A percentile compares a stretch with the other conserved stretches of the same genome.
These are phyloP conservation scores for Macrotyloma uniflorum DNA, from an alignment of 306 rosid genomes.

Conservation along the genomic window DNA sequence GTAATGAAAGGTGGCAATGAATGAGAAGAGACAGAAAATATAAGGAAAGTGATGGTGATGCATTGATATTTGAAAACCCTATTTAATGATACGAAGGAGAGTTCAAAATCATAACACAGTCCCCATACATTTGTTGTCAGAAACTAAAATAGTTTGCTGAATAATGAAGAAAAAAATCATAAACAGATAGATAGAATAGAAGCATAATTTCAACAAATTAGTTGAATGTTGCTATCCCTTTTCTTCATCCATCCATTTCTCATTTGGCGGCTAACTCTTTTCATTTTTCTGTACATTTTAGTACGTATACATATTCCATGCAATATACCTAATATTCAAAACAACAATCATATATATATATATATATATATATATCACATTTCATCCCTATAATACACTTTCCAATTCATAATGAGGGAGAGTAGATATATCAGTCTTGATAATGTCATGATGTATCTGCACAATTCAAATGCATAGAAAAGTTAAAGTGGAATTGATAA, in stretches of 20 bases:
- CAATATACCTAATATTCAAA: neutral
- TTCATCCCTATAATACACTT: too few species aligned
- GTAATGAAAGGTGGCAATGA: neutral
- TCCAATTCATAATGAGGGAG: too few species aligned
- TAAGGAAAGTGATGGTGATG: neutral
- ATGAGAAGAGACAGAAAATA: neutral
- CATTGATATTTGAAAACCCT: neutral
- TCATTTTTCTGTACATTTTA: neutral
- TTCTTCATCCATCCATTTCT: neutral
- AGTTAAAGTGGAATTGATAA: too few species aligned
- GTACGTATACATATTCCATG: neutral
- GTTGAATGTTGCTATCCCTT: neutral
- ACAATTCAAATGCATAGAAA: too few species aligned
- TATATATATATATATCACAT: too few species aligned
- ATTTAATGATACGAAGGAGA: neutral
- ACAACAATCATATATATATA: too few species aligned
- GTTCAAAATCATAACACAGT: neutral
- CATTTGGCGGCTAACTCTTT: neutral
- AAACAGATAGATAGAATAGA: neutral
- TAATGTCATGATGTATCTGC: too few species aligned
- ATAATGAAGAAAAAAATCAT: neutral
- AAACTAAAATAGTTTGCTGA: neutral
- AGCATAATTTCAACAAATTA: neutral
- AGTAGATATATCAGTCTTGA: too few species aligned
- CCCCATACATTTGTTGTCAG: neutral